A percentile compares a stretch with the other conserved stretches of the same genome.
Evolutionary conservation across 805 yeast genomes (phyloP).

Genomic region (Blastobotrys peoriensis): DNA sequence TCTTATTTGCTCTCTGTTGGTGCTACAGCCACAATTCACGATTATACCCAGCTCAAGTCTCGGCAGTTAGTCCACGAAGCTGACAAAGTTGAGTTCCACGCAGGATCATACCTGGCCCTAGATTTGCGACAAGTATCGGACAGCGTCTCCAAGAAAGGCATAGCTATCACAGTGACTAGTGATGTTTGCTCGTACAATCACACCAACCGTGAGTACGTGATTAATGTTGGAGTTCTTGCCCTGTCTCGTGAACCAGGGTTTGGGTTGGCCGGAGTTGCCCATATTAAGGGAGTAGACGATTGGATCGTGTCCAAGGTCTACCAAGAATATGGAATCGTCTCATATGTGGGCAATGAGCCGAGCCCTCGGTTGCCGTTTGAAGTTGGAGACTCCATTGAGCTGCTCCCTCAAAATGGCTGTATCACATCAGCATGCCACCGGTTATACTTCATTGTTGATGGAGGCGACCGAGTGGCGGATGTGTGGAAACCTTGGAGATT

Average conservation of each 20-base stretch:
- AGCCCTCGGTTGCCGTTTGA: conserved; percentile 10
- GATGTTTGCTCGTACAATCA: conserved; percentile 56
- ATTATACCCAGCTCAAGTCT: conserved; percentile 22
- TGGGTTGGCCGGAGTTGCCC: conserved; percentile 54
- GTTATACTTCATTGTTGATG: conserved; percentile 50
- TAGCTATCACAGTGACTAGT: conserved; percentile 51
- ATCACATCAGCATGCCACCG: conserved; percentile 57
- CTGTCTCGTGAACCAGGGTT: conserved; percentile 58
- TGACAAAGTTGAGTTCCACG: conserved; percentile 66
- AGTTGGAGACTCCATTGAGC: conserved; percentile 46
- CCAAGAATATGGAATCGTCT: conserved; percentile 74
- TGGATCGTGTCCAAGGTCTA: conserved; percentile 67
- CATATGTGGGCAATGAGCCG: conserved; percentile 13
- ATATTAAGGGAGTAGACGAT: conserved; percentile 36
- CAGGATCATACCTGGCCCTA: conserved; percentile 67
- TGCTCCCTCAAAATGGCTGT: conserved; percentile 67
- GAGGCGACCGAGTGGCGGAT: conserved; percentile 44
- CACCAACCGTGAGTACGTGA: conserved; percentile 52
- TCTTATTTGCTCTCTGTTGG: conserved; percentile 80
- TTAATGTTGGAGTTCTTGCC: conserved; percentile 68
- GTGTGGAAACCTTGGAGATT: conserved; percentile 64
- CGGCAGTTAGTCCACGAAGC: conserved; percentile 36
- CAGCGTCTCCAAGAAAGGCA: conserved; percentile 40
- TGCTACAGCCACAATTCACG: conserved; percentile 73
- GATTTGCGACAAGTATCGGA: conserved; percentile 73